A percentile compares a stretch with the other conserved stretches of the same genome.
These are phyloP conservation scores for Oidiodendron maius DNA, from an alignment of 495 filamentous ascomycete species.

Conservation along the genomic window DNA sequence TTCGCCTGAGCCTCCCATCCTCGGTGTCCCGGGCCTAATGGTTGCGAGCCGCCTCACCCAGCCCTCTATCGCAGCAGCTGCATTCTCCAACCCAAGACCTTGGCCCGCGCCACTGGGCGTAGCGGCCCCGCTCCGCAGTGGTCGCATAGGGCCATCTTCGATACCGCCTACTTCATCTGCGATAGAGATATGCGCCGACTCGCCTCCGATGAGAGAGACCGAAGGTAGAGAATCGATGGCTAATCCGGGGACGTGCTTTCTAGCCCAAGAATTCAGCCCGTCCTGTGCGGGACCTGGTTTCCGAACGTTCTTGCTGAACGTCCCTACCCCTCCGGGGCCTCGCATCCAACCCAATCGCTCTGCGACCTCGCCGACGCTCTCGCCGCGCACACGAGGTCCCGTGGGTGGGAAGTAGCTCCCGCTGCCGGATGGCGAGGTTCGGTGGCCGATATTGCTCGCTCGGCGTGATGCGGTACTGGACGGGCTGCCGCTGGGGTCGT, in stretches of 20 bases:
- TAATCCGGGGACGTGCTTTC: constrained; percentile 67
- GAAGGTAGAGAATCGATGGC: constrained; percentile 51
- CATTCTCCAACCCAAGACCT: constrained; percentile 58
- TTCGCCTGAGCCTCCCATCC: constrained; percentile 27
- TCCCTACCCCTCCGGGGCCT: constrained; percentile 81
- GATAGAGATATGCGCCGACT: constrained; percentile 44
- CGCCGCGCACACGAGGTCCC: constrained; percentile 17
- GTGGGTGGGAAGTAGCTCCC: constrained; percentile 22
- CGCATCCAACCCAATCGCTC: constrained; percentile 48
- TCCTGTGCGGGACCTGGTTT: constrained; percentile 77
- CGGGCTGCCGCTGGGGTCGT: constrained; percentile 21
- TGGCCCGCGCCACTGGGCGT: constrained; percentile 8
- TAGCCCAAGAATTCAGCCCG: constrained; percentile 71
- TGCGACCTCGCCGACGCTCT: constrained; percentile 21
- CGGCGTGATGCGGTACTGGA: constrained; percentile 12
- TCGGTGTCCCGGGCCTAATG: constrained; percentile 45
- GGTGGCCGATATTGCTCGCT: constrained; percentile 12
- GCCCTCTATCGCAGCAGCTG: constrained; percentile 78
- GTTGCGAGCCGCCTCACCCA: constrained; percentile 80
- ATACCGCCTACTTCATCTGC: constrained; percentile 30
- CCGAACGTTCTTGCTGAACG: constrained; percentile 59
- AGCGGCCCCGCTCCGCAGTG: constrained; percentile 29
- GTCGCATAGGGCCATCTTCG: constrained; percentile 37
- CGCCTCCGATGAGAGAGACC: constrained; percentile 43
- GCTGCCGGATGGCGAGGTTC: constrained; percentile 13